phyloP scores from a whole-genome alignment of 371 early-diverging fungal species.

The Blastocladiella emersonii region DNA sequence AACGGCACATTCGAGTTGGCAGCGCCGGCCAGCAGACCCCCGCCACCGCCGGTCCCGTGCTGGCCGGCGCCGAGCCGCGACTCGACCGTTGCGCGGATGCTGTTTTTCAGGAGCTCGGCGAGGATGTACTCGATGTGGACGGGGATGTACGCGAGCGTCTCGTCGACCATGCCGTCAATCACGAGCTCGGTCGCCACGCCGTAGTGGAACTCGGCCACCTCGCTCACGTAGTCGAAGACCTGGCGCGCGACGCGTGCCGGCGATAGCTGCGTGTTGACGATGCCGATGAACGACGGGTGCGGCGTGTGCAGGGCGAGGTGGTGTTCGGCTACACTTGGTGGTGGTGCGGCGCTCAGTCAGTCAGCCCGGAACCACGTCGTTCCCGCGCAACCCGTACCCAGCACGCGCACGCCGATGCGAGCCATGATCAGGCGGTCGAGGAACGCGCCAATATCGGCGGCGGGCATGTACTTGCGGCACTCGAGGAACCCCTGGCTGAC shows the following conservation, averaged over 20 bases:
- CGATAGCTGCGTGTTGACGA: slow-evolving; percentile 61
- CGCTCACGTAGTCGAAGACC: slow-evolving; percentile 58
- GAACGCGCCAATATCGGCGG: slow-evolving; percentile 53
- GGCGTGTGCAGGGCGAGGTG: slow-evolving; percentile 66
- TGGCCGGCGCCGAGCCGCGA: slow-evolving; percentile 27
- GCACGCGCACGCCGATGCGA: slow-evolving; percentile 86
- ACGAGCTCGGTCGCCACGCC: slow-evolving; percentile 61
- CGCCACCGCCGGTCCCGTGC: background rate
- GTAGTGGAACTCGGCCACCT: slow-evolving; percentile 84
- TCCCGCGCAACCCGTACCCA: slow-evolving; percentile 10
- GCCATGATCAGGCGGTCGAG: slow-evolving; percentile 82
- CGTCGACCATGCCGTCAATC: slow-evolving; percentile 58
- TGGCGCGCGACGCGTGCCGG: slow-evolving; percentile 51
- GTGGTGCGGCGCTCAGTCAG: no score
- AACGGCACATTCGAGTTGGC: slow-evolving; percentile 12
- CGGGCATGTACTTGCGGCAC: slow-evolving; percentile 73
- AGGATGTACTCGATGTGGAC: slow-evolving; percentile 92
- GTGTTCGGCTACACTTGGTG: slow-evolving; percentile 56
- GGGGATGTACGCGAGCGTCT: slow-evolving; percentile 69
- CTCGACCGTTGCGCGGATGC: slow-evolving; percentile 83
- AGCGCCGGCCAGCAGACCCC: slow-evolving; percentile 16
- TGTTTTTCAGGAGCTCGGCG: slow-evolving; percentile 83
- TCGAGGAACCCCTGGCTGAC: slow-evolving; percentile 73
- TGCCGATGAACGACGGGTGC: slow-evolving; percentile 54
- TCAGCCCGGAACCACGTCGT: slow-evolving; percentile 12